Evolutionary conservation across 2,329 filamentous ascomycete genomes (phyloP).

Genomic region (Fragosphaeria purpurea): DNA sequence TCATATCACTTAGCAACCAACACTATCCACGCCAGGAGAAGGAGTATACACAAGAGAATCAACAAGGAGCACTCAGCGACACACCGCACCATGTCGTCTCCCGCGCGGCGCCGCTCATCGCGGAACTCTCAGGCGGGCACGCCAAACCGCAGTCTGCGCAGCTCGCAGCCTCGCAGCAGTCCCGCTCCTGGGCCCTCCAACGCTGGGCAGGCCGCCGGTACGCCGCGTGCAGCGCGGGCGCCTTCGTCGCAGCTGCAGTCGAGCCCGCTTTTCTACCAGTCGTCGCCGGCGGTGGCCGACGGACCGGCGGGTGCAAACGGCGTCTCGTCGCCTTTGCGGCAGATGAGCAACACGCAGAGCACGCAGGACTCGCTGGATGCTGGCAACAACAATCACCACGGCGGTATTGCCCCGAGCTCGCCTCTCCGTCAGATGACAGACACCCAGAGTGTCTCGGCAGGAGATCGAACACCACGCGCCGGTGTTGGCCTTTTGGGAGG

Average conservation of each 20-base stretch:
- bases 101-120: slow-evolving; percentile 37
- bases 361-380: slow-evolving; percentile 20
- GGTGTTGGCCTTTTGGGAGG: slow-evolving; percentile 52
- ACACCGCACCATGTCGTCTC: slow-evolving; percentile 48
- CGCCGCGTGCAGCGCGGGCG: slow-evolving; percentile 35
- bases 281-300: slow-evolving; percentile 20
- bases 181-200: slow-evolving; percentile 19
- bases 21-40: too few relatives aligned
- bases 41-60: too few relatives aligned
- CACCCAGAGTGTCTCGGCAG: slow-evolving; percentile 41
- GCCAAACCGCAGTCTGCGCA: slow-evolving; percentile 23
- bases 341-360: slow-evolving; percentile 48
- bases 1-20: too few relatives aligned
- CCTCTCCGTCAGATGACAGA: slow-evolving; percentile 50
- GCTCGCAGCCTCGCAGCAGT: slow-evolving; percentile 22
- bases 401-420: slow-evolving; percentile 40
- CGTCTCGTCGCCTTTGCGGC: slow-evolving; percentile 43
- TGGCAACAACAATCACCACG: slow-evolving; percentile 14
- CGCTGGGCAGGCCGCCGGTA: slow-evolving; percentile 14
- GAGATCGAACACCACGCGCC: slow-evolving; percentile 62
- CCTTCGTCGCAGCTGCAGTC: slow-evolving; percentile 47
- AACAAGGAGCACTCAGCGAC: not conserved
- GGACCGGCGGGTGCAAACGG: not conserved
- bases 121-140: slow-evolving; percentile 46
- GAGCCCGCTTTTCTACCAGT: slow-evolving; percentile 71